phyloP scores from a whole-genome alignment of 768 basidiomycete species.

The Tricholoma saponaceum region DNA sequence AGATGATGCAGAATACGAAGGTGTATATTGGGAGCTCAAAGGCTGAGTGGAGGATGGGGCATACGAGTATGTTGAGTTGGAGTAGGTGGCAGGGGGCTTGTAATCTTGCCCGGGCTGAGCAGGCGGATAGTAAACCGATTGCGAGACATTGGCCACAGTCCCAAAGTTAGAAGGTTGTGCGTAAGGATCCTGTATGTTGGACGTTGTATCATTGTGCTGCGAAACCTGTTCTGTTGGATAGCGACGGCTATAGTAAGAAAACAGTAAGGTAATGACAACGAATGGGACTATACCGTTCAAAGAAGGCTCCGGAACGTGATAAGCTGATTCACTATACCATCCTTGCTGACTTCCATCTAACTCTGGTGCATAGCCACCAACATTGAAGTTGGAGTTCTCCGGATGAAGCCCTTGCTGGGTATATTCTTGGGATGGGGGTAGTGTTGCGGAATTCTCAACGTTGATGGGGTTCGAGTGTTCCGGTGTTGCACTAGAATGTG shows the following conservation, averaged over 20 bases:
- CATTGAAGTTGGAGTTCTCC: slow-evolving; percentile 6
- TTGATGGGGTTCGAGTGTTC: neutral
- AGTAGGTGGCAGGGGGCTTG: slow-evolving; percentile 3
- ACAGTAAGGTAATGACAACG: neutral
- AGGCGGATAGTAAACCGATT: neutral
- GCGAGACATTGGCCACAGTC: slow-evolving; percentile 17
- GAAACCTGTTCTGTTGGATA: slow-evolving; percentile 8
- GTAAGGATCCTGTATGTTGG: slow-evolving; percentile 31
- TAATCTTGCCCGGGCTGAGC: slow-evolving; percentile 8
- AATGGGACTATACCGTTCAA: neutral
- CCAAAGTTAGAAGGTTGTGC: slow-evolving; percentile 22
- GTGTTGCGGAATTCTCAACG: neutral
- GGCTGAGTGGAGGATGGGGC: slow-evolving; percentile 11
- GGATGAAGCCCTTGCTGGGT: slow-evolving; percentile 11
- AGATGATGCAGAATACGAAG: slow-evolving; percentile 12
- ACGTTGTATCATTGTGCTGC: slow-evolving; percentile 1
- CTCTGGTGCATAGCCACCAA: slow-evolving; percentile 6
- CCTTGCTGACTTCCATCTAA: slow-evolving; percentile 20
- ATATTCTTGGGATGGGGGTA: slow-evolving; percentile 17
- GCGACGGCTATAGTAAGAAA: slow-evolving; percentile 1
- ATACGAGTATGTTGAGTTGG: slow-evolving; percentile 17
- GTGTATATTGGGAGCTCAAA: slow-evolving; percentile 13
- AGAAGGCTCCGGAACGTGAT: neutral
- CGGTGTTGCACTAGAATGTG: slow-evolving; percentile 5
- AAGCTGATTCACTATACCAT: slow-evolving; percentile 23